Conservation (phyloP, 352 stramenopile species). For the Globisporangium rhizosaccharum region DNA sequence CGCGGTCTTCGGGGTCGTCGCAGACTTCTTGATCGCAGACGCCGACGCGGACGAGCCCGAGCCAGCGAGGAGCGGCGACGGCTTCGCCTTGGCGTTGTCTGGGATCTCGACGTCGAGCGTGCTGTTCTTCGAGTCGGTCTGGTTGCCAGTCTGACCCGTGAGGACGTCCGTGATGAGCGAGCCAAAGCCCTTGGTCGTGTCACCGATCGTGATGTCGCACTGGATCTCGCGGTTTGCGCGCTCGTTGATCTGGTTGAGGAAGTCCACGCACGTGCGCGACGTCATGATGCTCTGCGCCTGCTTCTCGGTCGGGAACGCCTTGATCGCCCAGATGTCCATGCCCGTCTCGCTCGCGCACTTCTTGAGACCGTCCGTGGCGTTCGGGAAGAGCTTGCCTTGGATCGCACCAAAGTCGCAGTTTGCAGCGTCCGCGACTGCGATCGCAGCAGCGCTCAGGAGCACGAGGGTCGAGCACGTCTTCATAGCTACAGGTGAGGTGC, state of each 20-base stretch:
- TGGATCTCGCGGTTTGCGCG: conserved; percentile 49
- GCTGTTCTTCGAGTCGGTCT: conserved; percentile 29
- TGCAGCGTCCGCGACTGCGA: conserved; percentile 14
- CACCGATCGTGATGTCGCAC: conserved; percentile 36
- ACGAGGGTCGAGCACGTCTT: conserved; percentile 21
- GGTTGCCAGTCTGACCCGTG: conserved; percentile 56
- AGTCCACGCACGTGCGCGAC: conserved; percentile 54
- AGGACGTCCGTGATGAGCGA: conserved; percentile 42
- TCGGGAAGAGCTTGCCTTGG: conserved; percentile 37
- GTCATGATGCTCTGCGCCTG: conserved; percentile 39
- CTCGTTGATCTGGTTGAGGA: conserved; percentile 65
- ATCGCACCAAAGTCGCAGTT: conserved; percentile 48
- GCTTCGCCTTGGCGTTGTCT: conserved; percentile 4
- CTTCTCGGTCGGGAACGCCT: conserved; percentile 31
- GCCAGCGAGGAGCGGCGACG: conserved; percentile 9
- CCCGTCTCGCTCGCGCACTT: conserved; percentile 34
- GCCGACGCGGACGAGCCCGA: not conserved
- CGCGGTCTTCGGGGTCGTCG: conserved; percentile 3
- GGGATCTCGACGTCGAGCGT: conserved; percentile 10
- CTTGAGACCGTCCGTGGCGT: conserved; percentile 36
- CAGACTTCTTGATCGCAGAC: conserved; percentile 3
- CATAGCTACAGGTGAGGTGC: conserved; percentile 10
- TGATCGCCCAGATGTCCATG: conserved; percentile 42
- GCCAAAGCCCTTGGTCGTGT: conserved; percentile 31
- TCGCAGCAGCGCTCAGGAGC: conserved; percentile 9